Conservation (phyloP, 257 asterid species). For the Penstemon davidsonii region DNA sequence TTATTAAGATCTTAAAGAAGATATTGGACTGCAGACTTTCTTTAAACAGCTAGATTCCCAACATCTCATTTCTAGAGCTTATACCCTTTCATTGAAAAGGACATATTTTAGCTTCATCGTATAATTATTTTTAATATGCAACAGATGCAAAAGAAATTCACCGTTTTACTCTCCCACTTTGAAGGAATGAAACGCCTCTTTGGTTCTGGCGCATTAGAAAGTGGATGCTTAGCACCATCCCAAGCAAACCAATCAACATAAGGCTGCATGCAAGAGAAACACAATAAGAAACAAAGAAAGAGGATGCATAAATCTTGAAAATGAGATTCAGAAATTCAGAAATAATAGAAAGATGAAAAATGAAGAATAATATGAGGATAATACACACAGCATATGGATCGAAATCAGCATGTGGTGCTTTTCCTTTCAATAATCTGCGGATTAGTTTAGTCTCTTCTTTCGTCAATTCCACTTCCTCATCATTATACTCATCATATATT, state of each 20-base stretch:
- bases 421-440: conserved; percentile 68
- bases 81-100: not conserved
- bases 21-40: not conserved
- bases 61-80: not conserved
- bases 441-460: conserved; percentile 65
- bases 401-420: conserved; percentile 93
- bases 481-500: conserved; percentile 80
- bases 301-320: conserved; percentile 17
- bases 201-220: conserved; percentile 95
- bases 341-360: not conserved
- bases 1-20: not conserved
- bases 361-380: conserved; percentile 19
- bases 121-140: conserved; percentile 12
- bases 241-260: conserved; percentile 82
- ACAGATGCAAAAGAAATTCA: conserved; percentile 27
- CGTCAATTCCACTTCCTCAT: conserved; percentile 86
- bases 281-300: conserved; percentile 22
- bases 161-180: conserved; percentile 90
- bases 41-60: not conserved
- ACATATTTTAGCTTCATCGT: conserved; percentile 14
- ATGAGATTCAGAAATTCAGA: not conserved
- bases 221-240: conserved; percentile 82
- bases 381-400: conserved; percentile 83
- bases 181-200: conserved; percentile 96
- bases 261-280: conserved; percentile 49